A percentile compares a stretch with the other conserved stretches of the same genome.
phyloP scores from a whole-genome alignment of 2,329 filamentous ascomycete genomes.

The Talaromyces sp. region DNA sequence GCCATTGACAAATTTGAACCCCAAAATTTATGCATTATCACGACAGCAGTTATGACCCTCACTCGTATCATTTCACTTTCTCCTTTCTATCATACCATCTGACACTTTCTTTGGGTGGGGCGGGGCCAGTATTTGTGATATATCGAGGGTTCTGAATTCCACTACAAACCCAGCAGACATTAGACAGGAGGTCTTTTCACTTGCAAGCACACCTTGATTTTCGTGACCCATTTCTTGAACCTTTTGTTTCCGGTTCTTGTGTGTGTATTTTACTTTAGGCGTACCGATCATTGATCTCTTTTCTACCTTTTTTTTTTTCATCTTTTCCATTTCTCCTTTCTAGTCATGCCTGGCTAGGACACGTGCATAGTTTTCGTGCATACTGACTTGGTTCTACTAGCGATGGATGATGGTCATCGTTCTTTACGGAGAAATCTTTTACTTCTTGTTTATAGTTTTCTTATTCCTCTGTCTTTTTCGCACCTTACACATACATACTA shows the following conservation, averaged over 20 bases:
- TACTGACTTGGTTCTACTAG: background rate
- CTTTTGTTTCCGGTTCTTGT: background rate
- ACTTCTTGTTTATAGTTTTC: slow-evolving; percentile 1
- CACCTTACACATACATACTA: background rate
- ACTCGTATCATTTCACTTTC: slow-evolving; percentile 8
- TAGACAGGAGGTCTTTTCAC: slow-evolving; percentile 5
- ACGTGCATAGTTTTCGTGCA: background rate
- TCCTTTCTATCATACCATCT: background rate
- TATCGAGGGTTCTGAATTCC: slow-evolving; percentile 20
- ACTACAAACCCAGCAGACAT: background rate
- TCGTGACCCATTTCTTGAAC: background rate
- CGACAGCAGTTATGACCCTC: slow-evolving; percentile 10
- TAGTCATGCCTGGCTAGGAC: background rate
- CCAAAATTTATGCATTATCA: slow-evolving; percentile 13
- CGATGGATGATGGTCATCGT: background rate
- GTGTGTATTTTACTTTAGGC: slow-evolving; percentile 18
- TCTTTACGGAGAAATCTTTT: background rate
- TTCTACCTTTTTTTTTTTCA: slow-evolving; percentile 20
- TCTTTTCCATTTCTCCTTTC: background rate
- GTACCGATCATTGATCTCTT: slow-evolving; percentile 14
- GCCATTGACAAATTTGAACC: slow-evolving; percentile 10
- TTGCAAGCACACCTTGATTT: background rate
- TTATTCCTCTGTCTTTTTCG: background rate
- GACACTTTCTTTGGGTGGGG: slow-evolving; percentile 13
- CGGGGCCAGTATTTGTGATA: slow-evolving; percentile 18